Conservation (phyloP, 2,329 filamentous ascomycete species). For the Alternaria brassicicola region DNA sequence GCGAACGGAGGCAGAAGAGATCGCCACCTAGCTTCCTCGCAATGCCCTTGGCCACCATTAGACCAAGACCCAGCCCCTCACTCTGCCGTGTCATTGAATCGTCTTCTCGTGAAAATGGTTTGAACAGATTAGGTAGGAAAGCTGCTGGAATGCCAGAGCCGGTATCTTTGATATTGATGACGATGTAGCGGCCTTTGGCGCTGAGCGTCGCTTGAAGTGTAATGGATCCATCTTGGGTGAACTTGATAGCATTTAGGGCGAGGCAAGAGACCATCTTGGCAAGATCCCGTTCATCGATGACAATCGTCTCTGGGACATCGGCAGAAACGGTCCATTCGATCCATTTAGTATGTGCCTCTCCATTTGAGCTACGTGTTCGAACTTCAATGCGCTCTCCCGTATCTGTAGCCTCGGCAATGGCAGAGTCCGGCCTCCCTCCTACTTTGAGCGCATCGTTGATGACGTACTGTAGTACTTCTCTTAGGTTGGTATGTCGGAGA, state of each 20-base stretch:
- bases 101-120: conserved; percentile 72
- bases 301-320: conserved; percentile 60
- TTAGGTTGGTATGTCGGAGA: conserved; percentile 55
- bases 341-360: conserved; percentile 53
- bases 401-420: conserved; percentile 54
- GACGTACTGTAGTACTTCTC: conserved; percentile 58
- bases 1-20: conserved; percentile 67
- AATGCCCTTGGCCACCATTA: conserved; percentile 74
- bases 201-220: conserved; percentile 61
- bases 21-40: conserved; percentile 73
- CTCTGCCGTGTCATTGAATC: conserved; percentile 69
- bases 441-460: conserved; percentile 60
- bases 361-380: conserved; percentile 52
- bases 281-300: conserved; percentile 67
- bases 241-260: conserved; percentile 72
- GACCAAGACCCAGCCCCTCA: conserved; percentile 71
- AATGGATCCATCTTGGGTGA: conserved; percentile 69
- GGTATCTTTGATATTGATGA: conserved; percentile 69
- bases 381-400: conserved; percentile 59
- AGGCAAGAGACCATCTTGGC: conserved; percentile 69
- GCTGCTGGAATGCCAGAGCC: conserved; percentile 71
- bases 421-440: conserved; percentile 60
- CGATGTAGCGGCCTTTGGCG: conserved; percentile 59
- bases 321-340: conserved; percentile 59
- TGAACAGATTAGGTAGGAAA: conserved; percentile 71